phyloP scores from a whole-genome alignment of 1,139 yeast genomes.

The Pichia sp. region DNA sequence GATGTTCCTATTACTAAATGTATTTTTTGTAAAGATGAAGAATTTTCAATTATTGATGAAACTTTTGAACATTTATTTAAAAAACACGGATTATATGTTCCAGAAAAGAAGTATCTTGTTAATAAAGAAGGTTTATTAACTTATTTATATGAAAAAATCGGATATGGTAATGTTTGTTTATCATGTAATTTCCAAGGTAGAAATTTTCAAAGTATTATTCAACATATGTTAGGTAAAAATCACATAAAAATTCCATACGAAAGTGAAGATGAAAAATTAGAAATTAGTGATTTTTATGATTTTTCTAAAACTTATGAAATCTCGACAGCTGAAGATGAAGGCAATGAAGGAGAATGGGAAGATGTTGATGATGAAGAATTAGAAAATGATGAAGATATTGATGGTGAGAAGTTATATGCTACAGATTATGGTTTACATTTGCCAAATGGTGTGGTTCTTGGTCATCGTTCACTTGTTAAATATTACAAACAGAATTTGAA shows the following conservation, averaged over 20 bases:
- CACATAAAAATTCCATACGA: slow-evolving; percentile 92
- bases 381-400: slow-evolving; percentile 33
- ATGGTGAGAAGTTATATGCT: slow-evolving; percentile 41
- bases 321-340: slow-evolving; percentile 32
- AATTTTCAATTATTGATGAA: slow-evolving; percentile 41
- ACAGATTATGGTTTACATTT: slow-evolving; percentile 73
- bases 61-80: slow-evolving; percentile 73
- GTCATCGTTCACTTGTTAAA: slow-evolving; percentile 82
- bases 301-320: slow-evolving; percentile 57
- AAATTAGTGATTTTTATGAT: slow-evolving; percentile 80
- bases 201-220: slow-evolving; percentile 79
- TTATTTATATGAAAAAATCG: slow-evolving; percentile 76
- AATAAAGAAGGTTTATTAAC: slow-evolving; percentile 67
- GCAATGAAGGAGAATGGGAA: slow-evolving; percentile 35
- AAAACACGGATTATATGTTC: slow-evolving; percentile 78
- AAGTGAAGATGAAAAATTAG: slow-evolving; percentile 69
- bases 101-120: slow-evolving; percentile 65
- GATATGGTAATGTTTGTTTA: slow-evolving; percentile 80
- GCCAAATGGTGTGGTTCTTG: slow-evolving; percentile 82
- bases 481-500: slow-evolving; percentile 80
- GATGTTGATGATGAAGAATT: slow-evolving; percentile 38
- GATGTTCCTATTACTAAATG: slow-evolving; percentile 72
- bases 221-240: slow-evolving; percentile 79
- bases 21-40: slow-evolving; percentile 61
- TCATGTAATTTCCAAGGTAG: slow-evolving; percentile 81